These are phyloP conservation scores for Puccinia novopanici DNA, from an alignment of 1,284 basidiomycete species.

Conservation along the genomic window DNA sequence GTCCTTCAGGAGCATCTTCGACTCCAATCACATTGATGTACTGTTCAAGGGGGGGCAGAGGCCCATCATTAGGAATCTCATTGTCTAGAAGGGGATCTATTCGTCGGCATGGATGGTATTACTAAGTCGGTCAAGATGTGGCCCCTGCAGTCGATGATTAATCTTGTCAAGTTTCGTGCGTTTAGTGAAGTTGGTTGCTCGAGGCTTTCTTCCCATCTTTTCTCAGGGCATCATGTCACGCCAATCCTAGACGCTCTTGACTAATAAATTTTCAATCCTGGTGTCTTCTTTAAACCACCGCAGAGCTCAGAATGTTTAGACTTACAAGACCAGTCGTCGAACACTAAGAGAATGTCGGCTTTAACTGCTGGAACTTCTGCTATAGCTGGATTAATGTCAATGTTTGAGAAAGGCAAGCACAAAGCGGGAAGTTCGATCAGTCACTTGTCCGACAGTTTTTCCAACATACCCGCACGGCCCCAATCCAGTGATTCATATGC, in stretches of 20 bases:
- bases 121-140: slow-evolving; percentile 44
- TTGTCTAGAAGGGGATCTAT: too few species aligned
- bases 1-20: too few species aligned
- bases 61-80: too few species aligned
- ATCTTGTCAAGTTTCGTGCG: slow-evolving; percentile 47
- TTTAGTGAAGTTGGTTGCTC: slow-evolving; percentile 41
- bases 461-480: neutral
- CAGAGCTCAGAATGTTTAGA: slow-evolving; percentile 46
- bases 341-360: slow-evolving; percentile 12
- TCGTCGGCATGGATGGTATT: slow-evolving; percentile 20
- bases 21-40: too few species aligned
- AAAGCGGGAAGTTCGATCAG: slow-evolving; percentile 27
- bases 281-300: neutral
- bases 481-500: neutral
- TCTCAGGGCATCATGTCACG: neutral
- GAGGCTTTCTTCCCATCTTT: neutral
- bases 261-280: neutral
- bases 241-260: neutral
- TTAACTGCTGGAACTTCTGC: slow-evolving; percentile 33
- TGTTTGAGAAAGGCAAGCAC: slow-evolving; percentile 44
- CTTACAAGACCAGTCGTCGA: slow-evolving; percentile 4
- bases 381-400: slow-evolving; percentile 38
- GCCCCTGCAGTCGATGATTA: slow-evolving; percentile 44
- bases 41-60: too few species aligned
- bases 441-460: slow-evolving; percentile 12